phyloP scores from a whole-genome alignment of 108 stramenopile genomes.

The Skeletonema marinoi region DNA sequence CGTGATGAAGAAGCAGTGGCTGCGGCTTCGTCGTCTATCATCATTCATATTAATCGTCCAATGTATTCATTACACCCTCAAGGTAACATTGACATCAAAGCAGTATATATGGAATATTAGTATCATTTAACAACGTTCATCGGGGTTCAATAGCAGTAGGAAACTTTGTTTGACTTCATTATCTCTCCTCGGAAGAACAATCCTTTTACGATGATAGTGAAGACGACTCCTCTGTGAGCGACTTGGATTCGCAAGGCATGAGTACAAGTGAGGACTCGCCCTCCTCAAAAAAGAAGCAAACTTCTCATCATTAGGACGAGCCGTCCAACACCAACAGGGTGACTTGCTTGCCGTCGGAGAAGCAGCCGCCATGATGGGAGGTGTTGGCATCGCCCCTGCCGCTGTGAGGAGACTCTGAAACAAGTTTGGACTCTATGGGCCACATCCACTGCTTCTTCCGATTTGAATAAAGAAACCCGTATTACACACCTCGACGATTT shows the following conservation, averaged over 20 bases:
- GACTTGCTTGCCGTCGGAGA: slow-evolving; percentile 92
- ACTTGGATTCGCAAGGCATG: slow-evolving; percentile 6
- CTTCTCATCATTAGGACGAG: slow-evolving; percentile 45
- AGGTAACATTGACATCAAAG: no score
- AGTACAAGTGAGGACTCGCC: background rate
- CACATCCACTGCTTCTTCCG: slow-evolving; percentile 11
- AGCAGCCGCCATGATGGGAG: slow-evolving; percentile 58
- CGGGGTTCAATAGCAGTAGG: no score
- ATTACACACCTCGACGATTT: slow-evolving; percentile 68
- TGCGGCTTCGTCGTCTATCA: no score
- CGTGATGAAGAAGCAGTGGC: no score
- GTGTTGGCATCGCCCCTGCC: background rate
- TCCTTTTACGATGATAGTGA: slow-evolving; percentile 1
- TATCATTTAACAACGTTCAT: no score
- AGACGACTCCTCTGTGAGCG: slow-evolving; percentile 17
- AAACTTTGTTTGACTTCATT: no score
- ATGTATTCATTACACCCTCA: no score
- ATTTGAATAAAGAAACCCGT: slow-evolving; percentile 6
- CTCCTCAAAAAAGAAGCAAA: slow-evolving; percentile 4
- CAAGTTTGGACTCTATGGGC: background rate
- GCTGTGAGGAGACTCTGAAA: slow-evolving; percentile 1
- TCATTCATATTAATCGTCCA: no score
- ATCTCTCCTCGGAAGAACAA: background rate
- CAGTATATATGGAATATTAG: no score
- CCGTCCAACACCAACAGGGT: slow-evolving; percentile 77